Conservation (phyloP, 306 rosid genomes). For the Dryas drummondii region DNA sequence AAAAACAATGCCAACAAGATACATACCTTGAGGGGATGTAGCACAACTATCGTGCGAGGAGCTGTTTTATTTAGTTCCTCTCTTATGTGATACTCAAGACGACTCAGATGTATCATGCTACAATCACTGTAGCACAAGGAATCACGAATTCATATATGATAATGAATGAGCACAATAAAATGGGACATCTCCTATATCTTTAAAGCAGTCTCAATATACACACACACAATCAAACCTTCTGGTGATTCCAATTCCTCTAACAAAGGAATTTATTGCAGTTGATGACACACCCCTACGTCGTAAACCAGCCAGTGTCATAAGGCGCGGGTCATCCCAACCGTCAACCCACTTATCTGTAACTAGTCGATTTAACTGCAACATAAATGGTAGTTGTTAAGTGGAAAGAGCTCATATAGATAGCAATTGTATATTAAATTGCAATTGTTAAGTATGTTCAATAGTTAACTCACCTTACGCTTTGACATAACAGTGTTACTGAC, state of each 20-base stretch:
- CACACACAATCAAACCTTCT: slow-evolving; percentile 61
- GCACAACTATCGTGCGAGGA: slow-evolving; percentile 79
- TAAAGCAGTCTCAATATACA: neutral
- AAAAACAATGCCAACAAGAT: slow-evolving; percentile 28
- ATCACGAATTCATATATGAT: neutral
- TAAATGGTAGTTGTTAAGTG: slow-evolving; percentile 22
- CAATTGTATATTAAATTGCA: slow-evolving; percentile 2
- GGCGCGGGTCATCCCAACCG: slow-evolving; percentile 99
- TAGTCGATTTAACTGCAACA: slow-evolving; percentile 71
- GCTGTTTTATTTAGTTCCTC: slow-evolving; percentile 86
- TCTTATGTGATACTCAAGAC: slow-evolving; percentile 89
- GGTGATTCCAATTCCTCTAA: slow-evolving; percentile 95
- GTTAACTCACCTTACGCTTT: slow-evolving; percentile 79
- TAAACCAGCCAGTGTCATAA: slow-evolving; percentile 92
- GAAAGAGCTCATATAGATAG: neutral
- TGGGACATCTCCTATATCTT: neutral
- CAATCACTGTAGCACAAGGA: slow-evolving; percentile 67
- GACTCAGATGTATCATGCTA: slow-evolving; percentile 76
- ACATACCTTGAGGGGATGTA: slow-evolving; percentile 82
- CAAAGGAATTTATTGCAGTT: slow-evolving; percentile 86
- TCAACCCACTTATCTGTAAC: slow-evolving; percentile 94
- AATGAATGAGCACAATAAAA: slow-evolving; percentile 8
- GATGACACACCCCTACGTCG: slow-evolving; percentile 86
- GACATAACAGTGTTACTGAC: slow-evolving; percentile 92
- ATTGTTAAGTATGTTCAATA: slow-evolving; percentile 7